Evolutionary conservation across 1,284 basidiomycete genomes (phyloP), one percentile per base, ranked within the genome.

Genomic region (Mycena sp.): DNA sequence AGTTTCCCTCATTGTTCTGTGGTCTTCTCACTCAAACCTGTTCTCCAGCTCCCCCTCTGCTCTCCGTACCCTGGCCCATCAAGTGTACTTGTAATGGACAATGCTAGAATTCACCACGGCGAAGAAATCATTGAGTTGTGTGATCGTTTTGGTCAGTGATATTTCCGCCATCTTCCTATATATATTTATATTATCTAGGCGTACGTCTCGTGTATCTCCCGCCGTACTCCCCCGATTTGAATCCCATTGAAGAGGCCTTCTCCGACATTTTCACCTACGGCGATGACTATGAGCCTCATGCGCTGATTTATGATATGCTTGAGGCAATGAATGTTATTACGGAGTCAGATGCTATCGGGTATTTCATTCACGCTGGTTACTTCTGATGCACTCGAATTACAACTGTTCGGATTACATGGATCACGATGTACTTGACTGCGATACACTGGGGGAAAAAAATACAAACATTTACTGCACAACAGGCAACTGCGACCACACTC

Each of bases 61-160:
- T 35, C 32, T 14, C 32, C 72, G 14, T 74, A 61, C 58, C 70
- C 71, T 26, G 71, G 71, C 11, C 46, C 53, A 17, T 61, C 70
- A 14, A 74, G 71, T 68, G 71, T 75, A 9, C 56, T 75, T 2
- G 61, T 74, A 2, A 72, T 75, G 68, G 71, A 75, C 46, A 49
- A 49, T 71, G 73, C 73, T 12, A 58, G 45, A 7, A 2, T 75
- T 45, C 72, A 75, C 45, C 71, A 76, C 50, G 67, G 69, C 1
- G 54, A 63, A 19, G 71, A 69, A 19, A 70, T 75, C 26, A 1
- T 58, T 11, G 71, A 69, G 25, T 56, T 73, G 4, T 59, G 29
- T 1, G 71, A 72, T 6, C 58, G 26, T 30, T 68, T 65, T 49
- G 63, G 64, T 68, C 50, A 23, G 49, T 54, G 21, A 14, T 17